Base-by-base conservation (phyloP, 495 filamentous ascomycete genomes). In the Lepraria neglecta region DNA sequence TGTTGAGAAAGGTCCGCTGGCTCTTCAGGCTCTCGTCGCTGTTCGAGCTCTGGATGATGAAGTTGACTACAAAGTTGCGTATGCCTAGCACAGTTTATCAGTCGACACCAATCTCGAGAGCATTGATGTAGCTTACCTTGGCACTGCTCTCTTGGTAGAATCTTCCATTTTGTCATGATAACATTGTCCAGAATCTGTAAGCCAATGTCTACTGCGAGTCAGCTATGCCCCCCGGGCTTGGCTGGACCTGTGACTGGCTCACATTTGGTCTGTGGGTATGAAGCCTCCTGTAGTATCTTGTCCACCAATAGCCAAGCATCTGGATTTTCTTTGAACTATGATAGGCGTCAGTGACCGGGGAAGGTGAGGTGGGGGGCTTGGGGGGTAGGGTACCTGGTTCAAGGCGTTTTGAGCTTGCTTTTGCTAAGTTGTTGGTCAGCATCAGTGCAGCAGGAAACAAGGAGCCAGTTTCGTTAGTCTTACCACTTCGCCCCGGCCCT, bases 121-220 rank as follows among this genome's bases (percentile, higher is more conserved):
- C 6, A 31, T 56, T 44, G 38, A 33, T 27, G 55, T 64, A 68
- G 62, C 72, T 61, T 72, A 90, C 90, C 91, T 80, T 95, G 85
- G 71, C 95, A 95, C 74, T 99, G 94, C 51, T 96, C 92, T 69
- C 90, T 83, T 21, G 95, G 94, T 60, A 97, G 76, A 47, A 97
- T 90, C 75, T 96, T 99, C 95, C 94, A 97, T 76, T 92, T 86
- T 50, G 95, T 99, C 86, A 95, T 92, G 67, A 97, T 97, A 64
- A 99, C 94, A 80, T 88, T 89, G 74, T 99, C 95, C 54, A 97
- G 84, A 59, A 99, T 91, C 76, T 97, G 95, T 65, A 99, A 77
- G 46, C 90, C 94, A 69, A 97, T 82, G 74, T 95, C 90, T 96
- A 65, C 48, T 64, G 61, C 61, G 27, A 62, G 73, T 88, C 66